Conservation (phyloP, 192 early-diverging fungal genomes). For the Piromyces finnis region DNA sequence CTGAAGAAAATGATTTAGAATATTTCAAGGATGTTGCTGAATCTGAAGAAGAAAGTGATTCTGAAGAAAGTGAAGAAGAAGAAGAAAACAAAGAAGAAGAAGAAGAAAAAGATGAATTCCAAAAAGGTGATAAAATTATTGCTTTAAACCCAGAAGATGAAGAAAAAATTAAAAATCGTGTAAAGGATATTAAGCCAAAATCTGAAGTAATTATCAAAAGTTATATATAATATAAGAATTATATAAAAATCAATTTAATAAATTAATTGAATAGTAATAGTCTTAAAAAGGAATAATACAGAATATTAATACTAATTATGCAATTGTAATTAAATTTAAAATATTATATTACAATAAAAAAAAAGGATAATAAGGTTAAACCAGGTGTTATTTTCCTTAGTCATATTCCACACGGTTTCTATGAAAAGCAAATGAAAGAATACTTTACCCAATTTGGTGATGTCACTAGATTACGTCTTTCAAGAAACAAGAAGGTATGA, state of each 20-base stretch:
- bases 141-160: constrained; percentile 3
- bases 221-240: no score
- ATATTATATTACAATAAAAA: neutral
- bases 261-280: no score
- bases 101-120: neutral
- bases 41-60: neutral
- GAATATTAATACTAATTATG: no score
- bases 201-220: neutral
- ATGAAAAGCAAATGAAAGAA: constrained; percentile 72
- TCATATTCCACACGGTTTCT: constrained; percentile 88
- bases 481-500: constrained; percentile 58
- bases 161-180: neutral
- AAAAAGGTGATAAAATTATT: neutral
- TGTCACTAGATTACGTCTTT: constrained; percentile 54
- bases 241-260: no score
- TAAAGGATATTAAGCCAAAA: neutral
- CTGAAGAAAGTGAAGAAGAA: neutral
- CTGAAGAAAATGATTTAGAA: constrained; percentile 1
- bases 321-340: no score
- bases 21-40: neutral
- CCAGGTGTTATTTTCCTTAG: constrained; percentile 74
- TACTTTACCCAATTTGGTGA: constrained; percentile 93
- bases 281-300: no score
- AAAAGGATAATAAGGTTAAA: neutral
- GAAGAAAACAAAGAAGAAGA: neutral